Percentiles rank a stretch among this genome's conserved stretches.
These are phyloP conservation scores for Hemileia vastatrix DNA, from an alignment of 1,284 basidiomycete species.

Conservation along the genomic window DNA sequence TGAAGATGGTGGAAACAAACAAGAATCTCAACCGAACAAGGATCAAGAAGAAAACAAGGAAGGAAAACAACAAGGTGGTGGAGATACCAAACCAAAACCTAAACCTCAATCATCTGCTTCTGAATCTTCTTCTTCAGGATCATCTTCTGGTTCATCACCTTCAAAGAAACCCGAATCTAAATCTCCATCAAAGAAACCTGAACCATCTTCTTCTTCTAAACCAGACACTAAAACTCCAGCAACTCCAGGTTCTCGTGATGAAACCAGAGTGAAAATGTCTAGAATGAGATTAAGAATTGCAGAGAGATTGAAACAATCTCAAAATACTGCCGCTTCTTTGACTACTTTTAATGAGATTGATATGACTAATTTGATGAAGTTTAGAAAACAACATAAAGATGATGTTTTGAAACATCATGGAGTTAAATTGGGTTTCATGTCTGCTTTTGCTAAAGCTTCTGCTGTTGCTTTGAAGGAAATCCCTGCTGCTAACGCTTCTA, in stretches of 20 bases:
- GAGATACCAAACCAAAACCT: neutral
- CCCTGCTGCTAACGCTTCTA: conserved; percentile 85
- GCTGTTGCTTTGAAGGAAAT: conserved; percentile 82
- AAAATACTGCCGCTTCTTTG: conserved; percentile 90
- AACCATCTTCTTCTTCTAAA: neutral
- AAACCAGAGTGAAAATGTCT: conserved; percentile 95
- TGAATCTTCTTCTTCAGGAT: neutral
- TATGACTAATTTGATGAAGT: conserved; percentile 88
- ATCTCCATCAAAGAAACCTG: neutral
- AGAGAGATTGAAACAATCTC: conserved; percentile 94
- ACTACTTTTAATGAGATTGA: conserved; percentile 99
- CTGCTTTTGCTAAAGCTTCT: conserved; percentile 83
- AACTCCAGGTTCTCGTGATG: conserved; percentile 52
- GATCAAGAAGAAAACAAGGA: neutral
- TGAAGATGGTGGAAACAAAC: neutral
- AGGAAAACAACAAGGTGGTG: neutral
- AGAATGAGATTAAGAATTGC: conserved; percentile 95
- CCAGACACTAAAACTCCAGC: conserved; percentile 18
- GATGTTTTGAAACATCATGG: conserved; percentile 81
- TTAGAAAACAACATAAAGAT: conserved; percentile 95
- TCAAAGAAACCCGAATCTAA: neutral
- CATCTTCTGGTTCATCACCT: neutral
- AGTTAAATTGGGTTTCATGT: conserved; percentile 98
- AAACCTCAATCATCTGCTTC: neutral
- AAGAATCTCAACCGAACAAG: neutral